These are phyloP conservation scores for Backusella macrospora DNA, from an alignment of 192 early-diverging fungal genomes.

Conservation along the genomic window DNA sequence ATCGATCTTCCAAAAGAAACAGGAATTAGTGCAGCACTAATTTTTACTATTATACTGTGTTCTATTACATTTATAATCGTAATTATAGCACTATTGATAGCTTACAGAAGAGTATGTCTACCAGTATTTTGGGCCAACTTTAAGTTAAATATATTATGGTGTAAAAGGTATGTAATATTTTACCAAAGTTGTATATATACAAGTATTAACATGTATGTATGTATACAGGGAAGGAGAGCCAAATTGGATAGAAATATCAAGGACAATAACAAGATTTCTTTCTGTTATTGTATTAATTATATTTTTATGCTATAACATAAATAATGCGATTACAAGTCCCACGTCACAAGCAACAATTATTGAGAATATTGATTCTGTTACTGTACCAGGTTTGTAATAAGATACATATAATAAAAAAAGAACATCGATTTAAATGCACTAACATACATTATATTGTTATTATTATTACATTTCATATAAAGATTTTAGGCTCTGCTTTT, in stretches of 20 bases:
- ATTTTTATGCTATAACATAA: neutral
- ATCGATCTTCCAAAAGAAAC: neutral
- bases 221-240: neutral
- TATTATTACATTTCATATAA: neutral
- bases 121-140: constrained; percentile 1
- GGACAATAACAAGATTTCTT: neutral
- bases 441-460: neutral
- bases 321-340: neutral
- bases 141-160: neutral
- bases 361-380: neutral
- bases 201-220: neutral
- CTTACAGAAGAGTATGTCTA: no score
- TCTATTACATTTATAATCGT: neutral
- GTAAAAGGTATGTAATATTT: neutral
- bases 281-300: neutral
- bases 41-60: neutral
- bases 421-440: neutral
- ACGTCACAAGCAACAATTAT: neutral
- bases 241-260: neutral
- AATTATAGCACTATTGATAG: neutral
- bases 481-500: neutral
- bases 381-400: neutral
- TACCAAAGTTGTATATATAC: neutral
- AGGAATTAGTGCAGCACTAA: neutral
- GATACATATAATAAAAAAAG: neutral